phyloP scores from a whole-genome alignment of 768 basidiomycete species.

The Daedalea quercina region DNA sequence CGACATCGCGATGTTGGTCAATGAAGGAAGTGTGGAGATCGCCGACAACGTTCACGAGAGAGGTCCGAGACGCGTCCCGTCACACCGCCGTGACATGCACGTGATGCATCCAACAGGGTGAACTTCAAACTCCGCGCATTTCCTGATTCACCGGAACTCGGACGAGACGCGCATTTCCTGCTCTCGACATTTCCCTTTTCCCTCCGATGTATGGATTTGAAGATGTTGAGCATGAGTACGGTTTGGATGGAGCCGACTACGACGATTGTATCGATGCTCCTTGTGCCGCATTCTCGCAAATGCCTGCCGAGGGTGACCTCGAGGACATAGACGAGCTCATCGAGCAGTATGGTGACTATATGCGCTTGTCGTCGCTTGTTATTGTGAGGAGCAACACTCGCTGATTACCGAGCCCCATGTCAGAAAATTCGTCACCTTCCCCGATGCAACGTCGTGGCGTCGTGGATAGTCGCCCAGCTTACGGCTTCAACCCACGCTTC shows the following conservation, averaged over 20 bases:
- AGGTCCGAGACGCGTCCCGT: slow-evolving; percentile 3
- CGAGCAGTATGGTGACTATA: slow-evolving; percentile 20
- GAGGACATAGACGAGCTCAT: slow-evolving; percentile 12
- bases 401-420: not conserved
- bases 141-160: not conserved
- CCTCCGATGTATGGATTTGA: slow-evolving; percentile 10
- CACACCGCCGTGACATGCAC: slow-evolving; percentile 3
- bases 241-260: slow-evolving; percentile 12
- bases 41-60: not conserved
- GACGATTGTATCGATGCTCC: slow-evolving; percentile 4
- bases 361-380: slow-evolving; percentile 11
- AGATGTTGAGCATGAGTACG: slow-evolving; percentile 13
- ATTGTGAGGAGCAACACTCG: not conserved
- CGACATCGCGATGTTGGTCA: not conserved
- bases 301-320: not conserved
- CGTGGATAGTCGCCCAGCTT: not conserved
- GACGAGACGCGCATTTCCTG: not conserved
- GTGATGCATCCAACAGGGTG: not conserved
- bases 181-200: not conserved
- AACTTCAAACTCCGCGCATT: slow-evolving; percentile 1
- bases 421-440: slow-evolving; percentile 29
- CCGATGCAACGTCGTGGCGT: slow-evolving; percentile 23
- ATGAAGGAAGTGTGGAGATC: not conserved
- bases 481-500: slow-evolving; percentile 1
- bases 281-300: not conserved